Evolutionary conservation across 805 yeast species (phyloP).

Genomic region (Sugiyamaella valdiviana): DNA sequence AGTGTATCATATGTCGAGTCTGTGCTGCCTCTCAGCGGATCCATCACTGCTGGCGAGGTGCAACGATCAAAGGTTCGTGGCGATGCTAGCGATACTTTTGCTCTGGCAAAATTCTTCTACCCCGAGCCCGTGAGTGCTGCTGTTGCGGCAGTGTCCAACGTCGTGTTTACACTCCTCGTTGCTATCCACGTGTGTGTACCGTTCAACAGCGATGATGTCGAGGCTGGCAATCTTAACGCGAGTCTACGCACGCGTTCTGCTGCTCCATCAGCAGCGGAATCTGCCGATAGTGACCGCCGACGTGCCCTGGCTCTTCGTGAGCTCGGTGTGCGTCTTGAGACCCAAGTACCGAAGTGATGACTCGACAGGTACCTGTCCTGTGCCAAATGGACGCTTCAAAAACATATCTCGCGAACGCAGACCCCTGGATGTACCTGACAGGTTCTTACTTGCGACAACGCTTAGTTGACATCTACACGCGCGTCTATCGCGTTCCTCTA

Average conservation of each 20-base stretch:
- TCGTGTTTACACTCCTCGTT: constrained; percentile 37
- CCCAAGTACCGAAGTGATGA: not conserved
- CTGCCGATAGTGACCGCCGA: constrained; percentile 31
- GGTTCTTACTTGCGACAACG: too few relatives aligned
- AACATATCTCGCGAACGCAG: not conserved
- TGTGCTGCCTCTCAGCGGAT: constrained; percentile 38
- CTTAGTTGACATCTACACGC: too few relatives aligned
- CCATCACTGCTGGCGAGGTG: constrained; percentile 15
- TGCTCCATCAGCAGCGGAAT: constrained; percentile 8
- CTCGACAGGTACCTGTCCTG: not conserved
- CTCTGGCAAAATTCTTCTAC: constrained; percentile 69
- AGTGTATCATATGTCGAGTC: constrained; percentile 54
- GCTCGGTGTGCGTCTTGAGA: constrained; percentile 26
- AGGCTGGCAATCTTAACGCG: constrained; percentile 67
- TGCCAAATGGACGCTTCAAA: not conserved
- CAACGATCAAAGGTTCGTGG: constrained; percentile 44
- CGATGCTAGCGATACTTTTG: constrained; percentile 88
- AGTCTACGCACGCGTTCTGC: constrained; percentile 33
- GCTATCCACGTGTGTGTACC: constrained; percentile 50
- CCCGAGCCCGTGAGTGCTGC: constrained; percentile 54
- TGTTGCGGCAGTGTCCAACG: constrained; percentile 47
- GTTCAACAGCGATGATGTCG: constrained; percentile 64
- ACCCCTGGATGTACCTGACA: not conserved
- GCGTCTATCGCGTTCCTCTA: too few relatives aligned
- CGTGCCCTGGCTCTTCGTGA: constrained; percentile 31